These are phyloP conservation scores for Wickerhamiella musiphila DNA, from an alignment of 805 yeast species.

Conservation along the genomic window DNA sequence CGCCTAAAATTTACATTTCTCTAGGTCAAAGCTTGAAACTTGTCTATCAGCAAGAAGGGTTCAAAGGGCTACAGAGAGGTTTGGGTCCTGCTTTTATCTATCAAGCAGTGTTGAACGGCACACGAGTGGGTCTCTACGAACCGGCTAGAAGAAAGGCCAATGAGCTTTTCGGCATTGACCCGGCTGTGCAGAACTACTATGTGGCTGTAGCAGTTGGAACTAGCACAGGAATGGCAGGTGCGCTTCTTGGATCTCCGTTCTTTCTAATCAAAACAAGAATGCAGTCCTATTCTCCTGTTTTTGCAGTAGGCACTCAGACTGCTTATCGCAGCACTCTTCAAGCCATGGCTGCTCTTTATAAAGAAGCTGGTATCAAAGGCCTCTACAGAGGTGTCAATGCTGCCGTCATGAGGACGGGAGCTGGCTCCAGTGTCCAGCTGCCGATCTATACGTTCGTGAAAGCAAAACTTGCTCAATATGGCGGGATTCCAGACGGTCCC, in stretches of 20 bases:
- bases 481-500: constrained; percentile 42
- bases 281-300: constrained; percentile 68
- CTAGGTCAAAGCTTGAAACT: constrained; percentile 68
- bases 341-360: constrained; percentile 48
- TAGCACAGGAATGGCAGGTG: constrained; percentile 75
- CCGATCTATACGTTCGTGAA: constrained; percentile 68
- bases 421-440: constrained; percentile 88
- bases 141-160: constrained; percentile 56
- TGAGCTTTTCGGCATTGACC: constrained; percentile 32
- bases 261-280: constrained; percentile 87
- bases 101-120: constrained; percentile 84
- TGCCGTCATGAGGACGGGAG: constrained; percentile 84
- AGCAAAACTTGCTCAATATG: constrained; percentile 31
- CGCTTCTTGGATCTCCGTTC: constrained; percentile 76
- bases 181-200: constrained; percentile 32
- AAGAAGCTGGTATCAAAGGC: constrained; percentile 59
- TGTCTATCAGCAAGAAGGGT: constrained; percentile 66
- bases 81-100: constrained; percentile 75
- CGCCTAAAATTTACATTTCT: constrained; percentile 49
- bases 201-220: constrained; percentile 72
- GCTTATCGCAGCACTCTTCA: constrained; percentile 54
- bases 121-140: constrained; percentile 87
- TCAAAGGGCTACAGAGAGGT: constrained; percentile 80
- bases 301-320: constrained; percentile 81
- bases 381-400: constrained; percentile 86